phyloP scores from a whole-genome alignment of 1,284 basidiomycete genomes.

The Mrakiaceae sp. region DNA sequence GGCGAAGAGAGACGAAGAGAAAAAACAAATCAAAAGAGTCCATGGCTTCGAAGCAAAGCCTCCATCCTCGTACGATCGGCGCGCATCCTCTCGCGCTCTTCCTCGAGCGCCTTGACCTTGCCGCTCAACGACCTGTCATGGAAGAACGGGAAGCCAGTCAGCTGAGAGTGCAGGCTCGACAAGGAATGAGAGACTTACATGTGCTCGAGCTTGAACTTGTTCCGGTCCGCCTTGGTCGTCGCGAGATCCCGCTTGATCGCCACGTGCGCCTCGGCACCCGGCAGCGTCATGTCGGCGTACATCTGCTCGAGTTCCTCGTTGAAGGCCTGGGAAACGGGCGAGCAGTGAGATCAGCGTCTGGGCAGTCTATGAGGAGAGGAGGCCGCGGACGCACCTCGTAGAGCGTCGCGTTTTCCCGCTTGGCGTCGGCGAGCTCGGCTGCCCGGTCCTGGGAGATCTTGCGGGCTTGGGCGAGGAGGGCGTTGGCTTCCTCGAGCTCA shows the following conservation, averaged over 20 bases:
- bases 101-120: too few species aligned
- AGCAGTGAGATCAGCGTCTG: slow-evolving; percentile 2
- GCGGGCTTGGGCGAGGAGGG: slow-evolving; percentile 57
- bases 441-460: not conserved
- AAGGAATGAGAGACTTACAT: slow-evolving; percentile 42
- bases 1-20: not conserved
- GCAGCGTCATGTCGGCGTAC: slow-evolving; percentile 44
- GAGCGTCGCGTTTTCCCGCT: slow-evolving; percentile 78
- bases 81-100: too few species aligned
- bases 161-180: not conserved
- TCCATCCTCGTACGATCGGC: too few species aligned
- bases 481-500: slow-evolving; percentile 55
- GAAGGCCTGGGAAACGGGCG: slow-evolving; percentile 50
- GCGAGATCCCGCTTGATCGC: slow-evolving; percentile 61
- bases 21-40: too few species aligned
- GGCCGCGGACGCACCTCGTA: slow-evolving; percentile 52
- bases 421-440: slow-evolving; percentile 51
- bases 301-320: slow-evolving; percentile 82
- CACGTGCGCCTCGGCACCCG: slow-evolving; percentile 62
- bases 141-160: too few species aligned
- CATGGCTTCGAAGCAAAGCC: too few species aligned
- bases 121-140: too few species aligned
- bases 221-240: slow-evolving; percentile 61
- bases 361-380: not conserved
- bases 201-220: slow-evolving; percentile 60